Percentiles rank a stretch among this genome's conserved stretches.
Conservation (phyloP, 768 basidiomycete species). For the Dentipellis fragilis region DNA sequence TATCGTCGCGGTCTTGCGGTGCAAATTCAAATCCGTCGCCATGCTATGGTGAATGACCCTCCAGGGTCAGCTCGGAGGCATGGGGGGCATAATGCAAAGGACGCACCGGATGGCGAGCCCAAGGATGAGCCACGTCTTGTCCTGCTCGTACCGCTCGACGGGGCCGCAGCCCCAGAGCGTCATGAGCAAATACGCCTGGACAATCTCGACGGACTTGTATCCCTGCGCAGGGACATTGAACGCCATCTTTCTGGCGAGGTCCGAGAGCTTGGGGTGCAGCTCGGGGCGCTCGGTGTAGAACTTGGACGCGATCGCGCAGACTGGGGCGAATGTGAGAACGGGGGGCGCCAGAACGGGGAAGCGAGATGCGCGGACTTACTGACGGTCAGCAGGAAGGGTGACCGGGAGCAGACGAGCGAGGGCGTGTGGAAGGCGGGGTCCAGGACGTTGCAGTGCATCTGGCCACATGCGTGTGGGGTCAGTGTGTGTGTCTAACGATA, state of each 20-base stretch:
- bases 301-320: constrained; percentile 90
- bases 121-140: constrained; percentile 84
- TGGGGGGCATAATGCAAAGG: not conserved
- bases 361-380: too few relatives aligned
- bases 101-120: constrained; percentile 76
- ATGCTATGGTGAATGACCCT: constrained; percentile 47
- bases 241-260: constrained; percentile 79
- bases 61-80: not conserved
- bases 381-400: constrained; percentile 90
- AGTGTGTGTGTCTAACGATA: not conserved
- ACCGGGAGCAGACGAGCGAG: constrained; percentile 85
- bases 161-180: constrained; percentile 89
- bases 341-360: too few relatives aligned
- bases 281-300: constrained; percentile 80
- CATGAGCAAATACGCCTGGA: constrained; percentile 89
- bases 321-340: constrained; percentile 29
- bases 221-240: constrained; percentile 80
- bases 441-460: constrained; percentile 76
- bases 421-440: constrained; percentile 91
- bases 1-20: constrained; percentile 64
- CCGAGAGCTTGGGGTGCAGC: constrained; percentile 67
- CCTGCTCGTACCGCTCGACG: constrained; percentile 93
- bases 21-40: constrained; percentile 93
- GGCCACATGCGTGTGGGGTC: not conserved
- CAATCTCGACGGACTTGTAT: constrained; percentile 90